Evolutionary conservation across 108 stramenopile species (phyloP).

Genomic region (Cyclostephanos invisitatus): DNA sequence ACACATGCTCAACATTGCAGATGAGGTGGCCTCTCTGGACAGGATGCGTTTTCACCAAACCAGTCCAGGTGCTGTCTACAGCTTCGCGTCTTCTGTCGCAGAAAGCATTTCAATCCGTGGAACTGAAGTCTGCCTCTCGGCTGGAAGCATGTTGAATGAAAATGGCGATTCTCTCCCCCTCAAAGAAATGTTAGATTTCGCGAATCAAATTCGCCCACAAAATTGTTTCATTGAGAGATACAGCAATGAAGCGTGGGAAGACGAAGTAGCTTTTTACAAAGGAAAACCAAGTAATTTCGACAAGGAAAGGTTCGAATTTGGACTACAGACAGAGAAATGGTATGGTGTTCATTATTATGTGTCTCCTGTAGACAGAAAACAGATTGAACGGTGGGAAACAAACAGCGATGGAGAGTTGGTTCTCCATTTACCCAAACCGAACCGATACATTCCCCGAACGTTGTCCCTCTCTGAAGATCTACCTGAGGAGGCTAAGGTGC

Average conservation of each 20-base stretch:
- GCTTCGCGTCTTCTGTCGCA: slow-evolving; percentile 63
- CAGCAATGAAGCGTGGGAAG: slow-evolving; percentile 73
- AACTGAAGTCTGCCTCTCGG: slow-evolving; percentile 65
- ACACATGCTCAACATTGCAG: slow-evolving; percentile 29
- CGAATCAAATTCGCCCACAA: slow-evolving; percentile 42
- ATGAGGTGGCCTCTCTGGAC: slow-evolving; percentile 55
- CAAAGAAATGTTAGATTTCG: slow-evolving; percentile 48
- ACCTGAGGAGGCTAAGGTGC: slow-evolving; percentile 68
- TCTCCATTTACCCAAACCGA: slow-evolving; percentile 64
- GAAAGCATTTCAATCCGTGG: slow-evolving; percentile 61
- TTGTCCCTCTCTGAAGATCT: slow-evolving; percentile 73
- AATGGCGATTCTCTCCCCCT: slow-evolving; percentile 59
- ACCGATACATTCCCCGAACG: slow-evolving; percentile 76
- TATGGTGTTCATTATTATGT: slow-evolving; percentile 78
- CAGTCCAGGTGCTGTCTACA: slow-evolving; percentile 71
- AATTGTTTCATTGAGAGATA: slow-evolving; percentile 86
- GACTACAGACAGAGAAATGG: slow-evolving; percentile 70
- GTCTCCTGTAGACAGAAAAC: slow-evolving; percentile 41
- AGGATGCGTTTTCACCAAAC: slow-evolving; percentile 77
- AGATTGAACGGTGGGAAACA: slow-evolving; percentile 47
- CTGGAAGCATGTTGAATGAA: slow-evolving; percentile 78
- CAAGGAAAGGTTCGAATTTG: slow-evolving; percentile 32
- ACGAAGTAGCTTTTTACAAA: slow-evolving; percentile 36
- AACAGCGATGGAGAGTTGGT: slow-evolving; percentile 2
- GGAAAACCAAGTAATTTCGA: slow-evolving; percentile 6